These are phyloP conservation scores for Xylariaceae sp. DNA, from an alignment of 2,329 filamentous ascomycete species.

Conservation along the genomic window DNA sequence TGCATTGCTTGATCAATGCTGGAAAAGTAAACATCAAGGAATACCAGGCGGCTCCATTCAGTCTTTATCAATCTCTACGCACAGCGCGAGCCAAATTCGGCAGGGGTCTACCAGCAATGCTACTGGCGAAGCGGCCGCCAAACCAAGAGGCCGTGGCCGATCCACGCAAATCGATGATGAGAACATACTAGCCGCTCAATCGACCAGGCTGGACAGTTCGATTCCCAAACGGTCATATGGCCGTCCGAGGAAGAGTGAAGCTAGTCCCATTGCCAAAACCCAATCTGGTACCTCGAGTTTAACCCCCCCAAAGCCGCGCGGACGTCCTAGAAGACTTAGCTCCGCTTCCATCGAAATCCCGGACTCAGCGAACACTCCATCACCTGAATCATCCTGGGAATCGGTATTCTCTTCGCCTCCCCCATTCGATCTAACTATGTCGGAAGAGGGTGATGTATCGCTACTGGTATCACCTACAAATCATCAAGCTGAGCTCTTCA, in stretches of 20 bases:
- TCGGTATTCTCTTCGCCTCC: slow-evolving; percentile 43
- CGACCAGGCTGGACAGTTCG: not conserved
- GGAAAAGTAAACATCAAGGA: slow-evolving; percentile 52
- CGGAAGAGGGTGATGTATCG: slow-evolving; percentile 43
- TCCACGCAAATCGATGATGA: slow-evolving; percentile 9
- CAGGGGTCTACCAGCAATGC: slow-evolving; percentile 7
- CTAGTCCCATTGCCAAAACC: not conserved
- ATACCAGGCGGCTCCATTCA: slow-evolving; percentile 9
- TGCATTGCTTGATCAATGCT: slow-evolving; percentile 64
- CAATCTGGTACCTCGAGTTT: not conserved
- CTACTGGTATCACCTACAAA: slow-evolving; percentile 41
- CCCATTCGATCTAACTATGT: slow-evolving; percentile 40
- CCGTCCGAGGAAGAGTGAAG: slow-evolving; percentile 9
- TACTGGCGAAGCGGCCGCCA: slow-evolving; percentile 8
- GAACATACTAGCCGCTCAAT: not conserved
- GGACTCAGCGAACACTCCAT: slow-evolving; percentile 43
- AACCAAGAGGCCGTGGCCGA: slow-evolving; percentile 16
- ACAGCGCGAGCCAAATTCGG: slow-evolving; percentile 12
- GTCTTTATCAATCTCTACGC: slow-evolving; percentile 25
- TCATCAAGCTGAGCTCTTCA: slow-evolving; percentile 46
- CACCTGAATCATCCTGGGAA: slow-evolving; percentile 36
- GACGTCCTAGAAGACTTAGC: slow-evolving; percentile 30
- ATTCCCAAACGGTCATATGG: slow-evolving; percentile 14
- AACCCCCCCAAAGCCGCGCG: slow-evolving; percentile 18
- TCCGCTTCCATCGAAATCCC: slow-evolving; percentile 43